Conservation (phyloP, 2,329 filamentous ascomycete species). For the Colletotrichum nymphaeae region DNA sequence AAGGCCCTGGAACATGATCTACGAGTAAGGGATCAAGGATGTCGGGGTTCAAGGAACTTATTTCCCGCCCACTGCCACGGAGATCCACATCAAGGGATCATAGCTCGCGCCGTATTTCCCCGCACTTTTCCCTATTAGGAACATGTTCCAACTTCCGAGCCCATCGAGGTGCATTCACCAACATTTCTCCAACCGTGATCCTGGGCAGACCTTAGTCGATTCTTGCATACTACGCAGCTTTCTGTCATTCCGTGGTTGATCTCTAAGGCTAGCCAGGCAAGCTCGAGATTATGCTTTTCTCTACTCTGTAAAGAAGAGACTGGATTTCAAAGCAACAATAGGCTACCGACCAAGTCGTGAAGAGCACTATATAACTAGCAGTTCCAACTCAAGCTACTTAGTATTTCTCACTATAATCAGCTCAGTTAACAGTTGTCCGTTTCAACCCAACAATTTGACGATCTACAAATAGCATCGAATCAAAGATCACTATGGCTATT, state of each 20-base stretch:
- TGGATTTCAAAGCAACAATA: not conserved
- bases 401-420: not conserved
- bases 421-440: no score
- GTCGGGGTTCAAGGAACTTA: not conserved
- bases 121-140: not conserved
- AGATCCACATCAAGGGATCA: not conserved
- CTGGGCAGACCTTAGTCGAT: not conserved
- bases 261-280: no score
- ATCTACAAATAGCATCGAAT: no score
- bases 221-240: not conserved
- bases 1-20: not conserved
- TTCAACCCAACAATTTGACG: no score
- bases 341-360: not conserved
- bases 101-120: not conserved
- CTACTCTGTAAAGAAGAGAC: no score
- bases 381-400: not conserved
- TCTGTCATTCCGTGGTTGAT: not conserved
- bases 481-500: slow-evolving; percentile 33
- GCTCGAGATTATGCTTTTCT: no score
- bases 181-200: not conserved
- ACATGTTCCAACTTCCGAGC: not conserved
- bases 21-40: not conserved
- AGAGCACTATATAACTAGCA: not conserved
- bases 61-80: not conserved
- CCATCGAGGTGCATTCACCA: not conserved